phyloP scores from a whole-genome alignment of 495 filamentous ascomycete species.

The Penicillium simplicissimum region DNA sequence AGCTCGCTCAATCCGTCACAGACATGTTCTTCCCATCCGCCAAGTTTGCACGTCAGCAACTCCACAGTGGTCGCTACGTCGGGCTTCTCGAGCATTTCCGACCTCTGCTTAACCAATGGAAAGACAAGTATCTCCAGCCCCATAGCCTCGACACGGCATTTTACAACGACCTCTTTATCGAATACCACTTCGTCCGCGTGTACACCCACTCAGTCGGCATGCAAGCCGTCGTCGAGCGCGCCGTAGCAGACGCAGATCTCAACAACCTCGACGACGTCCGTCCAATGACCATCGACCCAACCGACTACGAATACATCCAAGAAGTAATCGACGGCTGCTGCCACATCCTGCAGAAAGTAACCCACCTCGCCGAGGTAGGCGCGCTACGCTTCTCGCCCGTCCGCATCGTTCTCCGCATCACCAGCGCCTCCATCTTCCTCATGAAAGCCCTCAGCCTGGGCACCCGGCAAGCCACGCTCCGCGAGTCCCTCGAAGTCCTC shows the following conservation, averaged over 20 bases:
- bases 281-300: slow-evolving; percentile 51
- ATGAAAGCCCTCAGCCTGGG: slow-evolving; percentile 56
- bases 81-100: slow-evolving; percentile 55
- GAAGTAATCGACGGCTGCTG: slow-evolving; percentile 57
- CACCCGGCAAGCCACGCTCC: slow-evolving; percentile 47
- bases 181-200: slow-evolving; percentile 56
- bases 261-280: slow-evolving; percentile 41
- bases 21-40: slow-evolving; percentile 56
- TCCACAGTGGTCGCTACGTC: slow-evolving; percentile 55
- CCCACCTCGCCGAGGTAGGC: slow-evolving; percentile 42
- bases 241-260: slow-evolving; percentile 42
- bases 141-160: slow-evolving; percentile 42
- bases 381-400: slow-evolving; percentile 52
- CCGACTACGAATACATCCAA: slow-evolving; percentile 57
- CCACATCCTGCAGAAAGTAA: slow-evolving; percentile 50
- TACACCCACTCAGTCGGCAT: slow-evolving; percentile 57
- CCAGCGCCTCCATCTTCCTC: slow-evolving; percentile 53
- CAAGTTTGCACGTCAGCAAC: slow-evolving; percentile 51
- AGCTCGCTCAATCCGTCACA: slow-evolving; percentile 53
- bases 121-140: slow-evolving; percentile 49
- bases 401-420: slow-evolving; percentile 53
- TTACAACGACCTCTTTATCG: slow-evolving; percentile 50
- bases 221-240: slow-evolving; percentile 54
- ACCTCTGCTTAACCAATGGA: slow-evolving; percentile 51
- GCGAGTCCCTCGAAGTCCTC: slow-evolving; percentile 50